Base-by-base conservation (phyloP, 352 stramenopile genomes). In the Globisporangium mamillatum region DNA sequence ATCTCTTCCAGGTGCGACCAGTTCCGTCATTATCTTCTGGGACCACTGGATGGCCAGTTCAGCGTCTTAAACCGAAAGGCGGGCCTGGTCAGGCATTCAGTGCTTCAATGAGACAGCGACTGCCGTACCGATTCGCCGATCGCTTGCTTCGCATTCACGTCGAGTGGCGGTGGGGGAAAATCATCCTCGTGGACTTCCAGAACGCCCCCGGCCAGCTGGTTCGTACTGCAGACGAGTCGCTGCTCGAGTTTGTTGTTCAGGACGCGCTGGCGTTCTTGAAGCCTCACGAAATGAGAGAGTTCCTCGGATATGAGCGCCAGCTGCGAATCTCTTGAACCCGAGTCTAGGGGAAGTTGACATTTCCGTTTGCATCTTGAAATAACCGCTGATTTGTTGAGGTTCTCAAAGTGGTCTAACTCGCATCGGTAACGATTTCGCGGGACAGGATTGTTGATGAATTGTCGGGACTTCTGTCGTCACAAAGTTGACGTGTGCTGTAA, bases 111-210 rank as follows among this genome's bases (percentile, higher is more conserved):
- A 38, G 34, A 7, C 46, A 66, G 46, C 52, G 29, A 9, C 46
- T 61, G 16, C 57, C 56, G 20, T 54, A 62, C 25, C 54, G 57
- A 4, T 66, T 73, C n/a, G 46, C 55, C 0, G 29, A 69, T 18
- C 68, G 68, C 16, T 24, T 48, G n/a, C 27, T 74, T 10, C 72
- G 71, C 29, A 58, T 78, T 50, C 69, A 78, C 59, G 61, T 63
- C 22, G 69, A 78, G 57, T 73, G 56, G 57, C 25, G 64, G 5
- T 75, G 69, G 65, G 72, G 72, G 7, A 52, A 71, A 4, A 67
- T 78, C 48, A 29, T 78, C 24, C 27, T 78, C 2, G 63, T 76
- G 4, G 69, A 78, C 69, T 63, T 67, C 44, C 12, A 27, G 16
- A 60, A 52, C 8, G 59, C 53, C 1, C 73, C 73, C 0, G 72